These are phyloP conservation scores for Fusarium miscanthi DNA, from an alignment of 2,329 filamentous ascomycete species.

Conservation along the genomic window DNA sequence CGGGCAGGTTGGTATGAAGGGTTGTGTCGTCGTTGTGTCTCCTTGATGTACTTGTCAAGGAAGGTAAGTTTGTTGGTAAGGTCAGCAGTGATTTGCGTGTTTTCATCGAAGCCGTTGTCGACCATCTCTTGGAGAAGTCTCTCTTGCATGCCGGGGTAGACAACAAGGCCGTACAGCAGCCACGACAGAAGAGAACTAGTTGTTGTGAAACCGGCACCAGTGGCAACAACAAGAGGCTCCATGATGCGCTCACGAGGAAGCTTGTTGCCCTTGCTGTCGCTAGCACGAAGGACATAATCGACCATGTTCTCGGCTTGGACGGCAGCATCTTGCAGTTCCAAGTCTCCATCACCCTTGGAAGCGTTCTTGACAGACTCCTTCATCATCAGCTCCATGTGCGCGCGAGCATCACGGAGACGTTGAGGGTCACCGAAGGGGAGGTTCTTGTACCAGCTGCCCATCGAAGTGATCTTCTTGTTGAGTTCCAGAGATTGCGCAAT, in stretches of 20 bases:
- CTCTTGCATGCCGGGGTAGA: constrained; percentile 67
- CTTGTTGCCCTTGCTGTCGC: constrained; percentile 65
- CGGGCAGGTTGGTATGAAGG: constrained; percentile 70
- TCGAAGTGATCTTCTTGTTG: constrained; percentile 68
- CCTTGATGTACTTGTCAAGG: constrained; percentile 69
- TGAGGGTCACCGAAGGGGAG: constrained; percentile 69
- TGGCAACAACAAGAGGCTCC: constrained; percentile 59
- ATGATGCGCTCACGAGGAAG: constrained; percentile 54
- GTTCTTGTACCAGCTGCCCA: constrained; percentile 65
- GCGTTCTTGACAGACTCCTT: constrained; percentile 53
- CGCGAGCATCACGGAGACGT: constrained; percentile 51
- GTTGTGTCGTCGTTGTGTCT: constrained; percentile 69
- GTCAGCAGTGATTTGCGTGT: constrained; percentile 60
- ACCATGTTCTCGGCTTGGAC: constrained; percentile 57
- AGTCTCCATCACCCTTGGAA: constrained; percentile 51
- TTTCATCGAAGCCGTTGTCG: constrained; percentile 57
- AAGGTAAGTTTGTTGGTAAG: constrained; percentile 60
- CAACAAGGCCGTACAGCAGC: constrained; percentile 65
- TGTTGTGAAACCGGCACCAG: constrained; percentile 70
- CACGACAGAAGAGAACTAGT: constrained; percentile 68
- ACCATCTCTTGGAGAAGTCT: constrained; percentile 68
- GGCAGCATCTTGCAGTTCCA: constrained; percentile 61
- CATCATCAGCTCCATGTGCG: constrained; percentile 52
- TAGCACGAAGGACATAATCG: constrained; percentile 65
- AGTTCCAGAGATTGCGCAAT: constrained; percentile 64